Evolutionary conservation across 202 grass and related monocot genomes (phyloP).

Genomic region (Elaeis oleifera): DNA sequence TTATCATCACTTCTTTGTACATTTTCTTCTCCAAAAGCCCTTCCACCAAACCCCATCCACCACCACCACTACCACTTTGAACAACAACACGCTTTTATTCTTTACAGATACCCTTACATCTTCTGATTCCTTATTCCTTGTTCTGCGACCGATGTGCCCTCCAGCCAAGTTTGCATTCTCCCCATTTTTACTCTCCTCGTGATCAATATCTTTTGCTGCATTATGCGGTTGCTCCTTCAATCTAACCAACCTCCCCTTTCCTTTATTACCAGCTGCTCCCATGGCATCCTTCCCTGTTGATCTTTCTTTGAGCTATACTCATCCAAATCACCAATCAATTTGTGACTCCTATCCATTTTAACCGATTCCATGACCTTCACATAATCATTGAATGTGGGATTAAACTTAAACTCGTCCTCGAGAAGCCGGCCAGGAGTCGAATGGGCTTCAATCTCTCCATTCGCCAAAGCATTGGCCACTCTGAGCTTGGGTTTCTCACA

Average conservation of each 20-base stretch:
- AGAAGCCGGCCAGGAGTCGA: slow-evolving; percentile 35
- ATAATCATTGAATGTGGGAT: slow-evolving; percentile 75
- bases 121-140: slow-evolving; percentile 9
- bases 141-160: slow-evolving; percentile 9
- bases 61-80: slow-evolving; percentile 5
- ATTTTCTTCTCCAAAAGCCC: slow-evolving; percentile 36
- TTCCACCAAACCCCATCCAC: slow-evolving; percentile 30
- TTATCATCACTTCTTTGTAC: background rate
- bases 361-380: slow-evolving; percentile 97
- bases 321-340: slow-evolving; percentile 25
- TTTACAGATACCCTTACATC: slow-evolving; percentile 6
- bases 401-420: slow-evolving; percentile 79
- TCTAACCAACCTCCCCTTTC: slow-evolving; percentile 22
- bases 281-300: slow-evolving; percentile 6
- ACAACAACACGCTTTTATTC: background rate
- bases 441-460: slow-evolving; percentile 20
- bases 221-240: slow-evolving; percentile 28
- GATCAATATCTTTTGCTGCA: slow-evolving; percentile 22
- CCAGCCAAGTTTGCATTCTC: background rate
- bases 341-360: slow-evolving; percentile 58
- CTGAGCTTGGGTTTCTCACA: slow-evolving; percentile 14
- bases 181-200: slow-evolving; percentile 11
- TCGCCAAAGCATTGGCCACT: slow-evolving; percentile 15
- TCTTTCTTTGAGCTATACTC: slow-evolving; percentile 25
- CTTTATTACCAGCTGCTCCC: slow-evolving; percentile 5